Evolutionary conservation across 202 grass and related monocot species (phyloP).

Genomic region (Elaeis oleifera): DNA sequence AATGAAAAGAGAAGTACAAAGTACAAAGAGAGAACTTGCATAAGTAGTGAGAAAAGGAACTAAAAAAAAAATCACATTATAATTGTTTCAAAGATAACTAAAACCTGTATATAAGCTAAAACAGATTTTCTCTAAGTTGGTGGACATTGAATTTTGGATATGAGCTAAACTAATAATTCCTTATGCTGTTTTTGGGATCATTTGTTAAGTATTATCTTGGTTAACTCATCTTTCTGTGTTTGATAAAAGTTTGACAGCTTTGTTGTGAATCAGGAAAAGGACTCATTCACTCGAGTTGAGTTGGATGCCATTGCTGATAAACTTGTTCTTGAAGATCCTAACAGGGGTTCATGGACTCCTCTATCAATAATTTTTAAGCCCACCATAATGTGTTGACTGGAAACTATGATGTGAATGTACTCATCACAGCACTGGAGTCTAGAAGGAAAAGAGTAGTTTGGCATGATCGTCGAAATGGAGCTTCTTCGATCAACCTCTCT

Average conservation of each 20-base stretch:
- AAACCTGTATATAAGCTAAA: too few species aligned
- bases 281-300: slow-evolving; percentile 54
- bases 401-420: slow-evolving; percentile 93
- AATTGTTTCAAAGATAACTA: too few species aligned
- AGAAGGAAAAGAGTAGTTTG: slow-evolving; percentile 67
- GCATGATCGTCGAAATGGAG: slow-evolving; percentile 61
- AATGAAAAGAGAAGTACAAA: too few species aligned
- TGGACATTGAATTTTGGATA: too few species aligned
- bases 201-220: too few species aligned
- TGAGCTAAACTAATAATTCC: slow-evolving; percentile 23
- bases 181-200: too few species aligned
- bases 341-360: slow-evolving; percentile 45
- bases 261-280: slow-evolving; percentile 51
- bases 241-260: slow-evolving; percentile 17
- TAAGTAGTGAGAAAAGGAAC: too few species aligned
- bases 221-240: neutral
- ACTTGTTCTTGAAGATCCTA: slow-evolving; percentile 42
- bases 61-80: too few species aligned
- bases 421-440: slow-evolving; percentile 54
- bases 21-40: too few species aligned
- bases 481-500: slow-evolving; percentile 53
- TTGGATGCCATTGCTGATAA: slow-evolving; percentile 52
- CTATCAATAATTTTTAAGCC: slow-evolving; percentile 61
- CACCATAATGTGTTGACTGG: slow-evolving; percentile 75
- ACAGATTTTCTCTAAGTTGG: too few species aligned